Conservation (phyloP, 805 yeast genomes). For the Blastobotrys attinorum region DNA sequence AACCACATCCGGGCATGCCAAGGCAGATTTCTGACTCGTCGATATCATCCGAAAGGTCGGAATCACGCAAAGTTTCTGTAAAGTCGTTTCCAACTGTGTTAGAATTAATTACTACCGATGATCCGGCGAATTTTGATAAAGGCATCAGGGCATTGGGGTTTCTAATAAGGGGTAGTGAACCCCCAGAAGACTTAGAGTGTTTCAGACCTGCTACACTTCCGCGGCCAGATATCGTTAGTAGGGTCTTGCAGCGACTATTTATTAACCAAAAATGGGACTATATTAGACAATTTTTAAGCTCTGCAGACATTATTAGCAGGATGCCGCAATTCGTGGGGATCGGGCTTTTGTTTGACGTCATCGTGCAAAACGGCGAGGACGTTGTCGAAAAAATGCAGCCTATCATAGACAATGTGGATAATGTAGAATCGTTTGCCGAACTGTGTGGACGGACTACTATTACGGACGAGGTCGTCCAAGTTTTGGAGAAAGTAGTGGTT, state of each 20-base stretch:
- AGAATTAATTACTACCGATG: constrained; percentile 15
- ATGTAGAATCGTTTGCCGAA: no score
- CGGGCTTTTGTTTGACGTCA: background rate
- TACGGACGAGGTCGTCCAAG: background rate
- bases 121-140: constrained; percentile 9
- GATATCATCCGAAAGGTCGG: no score
- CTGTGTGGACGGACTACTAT: no score
- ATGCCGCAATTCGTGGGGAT: constrained; percentile 1
- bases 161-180: constrained; percentile 11
- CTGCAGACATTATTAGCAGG: background rate
- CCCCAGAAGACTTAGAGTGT: constrained; percentile 13
- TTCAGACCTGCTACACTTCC: constrained; percentile 16
- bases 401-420: no score
- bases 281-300: background rate
- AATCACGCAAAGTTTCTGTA: no score
- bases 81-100: constrained; percentile 10
- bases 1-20: no score
- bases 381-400: no score
- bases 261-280: background rate
- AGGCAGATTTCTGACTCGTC: background rate
- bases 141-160: constrained; percentile 16
- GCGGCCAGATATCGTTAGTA: constrained; percentile 14
- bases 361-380: background rate
- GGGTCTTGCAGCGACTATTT: constrained; percentile 14
- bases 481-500: background rate